A percentile compares a stretch with the other conserved stretches of the same genome.
Evolutionary conservation across 352 stramenopile genomes (phyloP).

Genomic region (Pythium phragmiticola): DNA sequence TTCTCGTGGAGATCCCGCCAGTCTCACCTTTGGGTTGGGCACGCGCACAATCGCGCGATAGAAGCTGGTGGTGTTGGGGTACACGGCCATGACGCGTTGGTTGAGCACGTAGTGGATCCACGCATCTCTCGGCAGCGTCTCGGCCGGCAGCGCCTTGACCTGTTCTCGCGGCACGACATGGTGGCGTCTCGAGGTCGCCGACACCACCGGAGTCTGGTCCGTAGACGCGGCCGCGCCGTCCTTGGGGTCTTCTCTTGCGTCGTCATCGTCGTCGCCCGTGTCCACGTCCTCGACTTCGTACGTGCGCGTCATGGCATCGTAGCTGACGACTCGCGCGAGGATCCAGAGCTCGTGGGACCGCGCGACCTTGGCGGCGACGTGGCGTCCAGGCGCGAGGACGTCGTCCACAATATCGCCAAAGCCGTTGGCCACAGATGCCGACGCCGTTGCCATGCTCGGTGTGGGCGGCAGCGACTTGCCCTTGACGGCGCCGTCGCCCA

Average conservation of each 20-base stretch:
- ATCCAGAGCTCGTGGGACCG: slow-evolving; percentile 90
- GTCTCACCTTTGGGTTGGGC: slow-evolving; percentile 79
- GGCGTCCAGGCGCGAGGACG: slow-evolving; percentile 44
- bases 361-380: slow-evolving; percentile 75
- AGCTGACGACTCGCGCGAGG: slow-evolving; percentile 88
- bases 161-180: slow-evolving; percentile 74
- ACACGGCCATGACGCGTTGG: slow-evolving; percentile 96
- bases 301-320: slow-evolving; percentile 87
- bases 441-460: slow-evolving; percentile 21
- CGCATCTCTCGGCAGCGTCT: slow-evolving; percentile 45
- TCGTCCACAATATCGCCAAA: slow-evolving; percentile 31
- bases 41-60: slow-evolving; percentile 92
- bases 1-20: not conserved
- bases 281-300: slow-evolving; percentile 96
- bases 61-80: slow-evolving; percentile 97
- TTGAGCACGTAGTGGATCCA: slow-evolving; percentile 89
- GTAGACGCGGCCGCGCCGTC: too few species aligned
- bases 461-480: slow-evolving; percentile 21
- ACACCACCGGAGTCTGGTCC: too few species aligned
- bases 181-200: slow-evolving; percentile 34
- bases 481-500: slow-evolving; percentile 30
- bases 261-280: slow-evolving; percentile 82
- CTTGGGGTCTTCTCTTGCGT: not conserved
- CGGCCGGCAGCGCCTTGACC: slow-evolving; percentile 89
- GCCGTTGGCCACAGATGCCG: slow-evolving; percentile 18